Evolutionary conservation across 73 alveolate genomes (phyloP).

Genomic region (Paramecium biaurelia): DNA sequence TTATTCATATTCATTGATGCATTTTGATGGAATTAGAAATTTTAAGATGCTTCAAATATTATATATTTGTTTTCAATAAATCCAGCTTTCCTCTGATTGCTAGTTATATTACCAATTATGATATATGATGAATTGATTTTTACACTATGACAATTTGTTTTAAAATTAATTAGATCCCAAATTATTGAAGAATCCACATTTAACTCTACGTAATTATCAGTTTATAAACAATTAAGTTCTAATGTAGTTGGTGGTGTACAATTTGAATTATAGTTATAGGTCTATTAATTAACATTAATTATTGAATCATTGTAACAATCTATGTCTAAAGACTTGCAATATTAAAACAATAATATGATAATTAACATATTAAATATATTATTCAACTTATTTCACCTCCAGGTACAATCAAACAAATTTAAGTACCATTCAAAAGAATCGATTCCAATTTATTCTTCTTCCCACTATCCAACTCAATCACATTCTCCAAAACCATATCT

Average conservation of each 20-base stretch:
- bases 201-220: background rate
- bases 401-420: slow-evolving; percentile 42
- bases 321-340: background rate
- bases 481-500: slow-evolving; percentile 77
- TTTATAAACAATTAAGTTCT: background rate
- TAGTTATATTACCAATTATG: background rate
- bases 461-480: slow-evolving; percentile 61
- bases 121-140: background rate
- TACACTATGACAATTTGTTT: background rate
- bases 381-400: background rate
- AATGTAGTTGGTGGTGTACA: background rate
- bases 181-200: background rate
- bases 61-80: background rate
- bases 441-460: slow-evolving; percentile 43
- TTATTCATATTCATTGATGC: background rate
- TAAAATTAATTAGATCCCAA: background rate
- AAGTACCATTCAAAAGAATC: slow-evolving; percentile 43
- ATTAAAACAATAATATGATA: background rate
- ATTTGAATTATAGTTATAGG: background rate
- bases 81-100: background rate
- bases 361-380: background rate
- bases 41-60: background rate
- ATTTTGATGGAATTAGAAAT: background rate
- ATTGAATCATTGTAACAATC: background rate
- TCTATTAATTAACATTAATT: background rate